These are phyloP conservation scores for Ophioceras dolichostomum DNA, from an alignment of 2,329 filamentous ascomycete species.

Conservation along the genomic window DNA sequence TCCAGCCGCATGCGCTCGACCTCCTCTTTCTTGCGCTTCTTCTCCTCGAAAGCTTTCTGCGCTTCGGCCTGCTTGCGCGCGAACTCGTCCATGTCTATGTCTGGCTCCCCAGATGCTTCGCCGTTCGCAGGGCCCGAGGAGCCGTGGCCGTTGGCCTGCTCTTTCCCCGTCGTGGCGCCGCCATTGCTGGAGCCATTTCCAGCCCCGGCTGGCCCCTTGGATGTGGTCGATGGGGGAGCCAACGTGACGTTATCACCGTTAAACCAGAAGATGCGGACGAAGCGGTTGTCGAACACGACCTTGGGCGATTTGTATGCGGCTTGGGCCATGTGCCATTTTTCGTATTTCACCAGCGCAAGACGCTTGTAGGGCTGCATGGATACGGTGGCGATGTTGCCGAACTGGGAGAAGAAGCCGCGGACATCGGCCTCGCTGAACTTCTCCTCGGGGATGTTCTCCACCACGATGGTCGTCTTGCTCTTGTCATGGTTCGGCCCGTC, in stretches of 20 bases:
- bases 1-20: slow-evolving; percentile 50
- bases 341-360: slow-evolving; percentile 58
- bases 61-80: slow-evolving; percentile 57
- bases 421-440: slow-evolving; percentile 54
- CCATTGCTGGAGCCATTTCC: not conserved
- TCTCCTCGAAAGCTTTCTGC: slow-evolving; percentile 56
- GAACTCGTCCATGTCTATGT: slow-evolving; percentile 60
- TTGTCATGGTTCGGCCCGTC: slow-evolving; percentile 51
- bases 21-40: slow-evolving; percentile 48
- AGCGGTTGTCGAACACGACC: slow-evolving; percentile 73
- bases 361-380: slow-evolving; percentile 54
- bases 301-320: slow-evolving; percentile 66
- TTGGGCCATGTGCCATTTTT: slow-evolving; percentile 52
- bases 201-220: slow-evolving; percentile 13
- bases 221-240: slow-evolving; percentile 12
- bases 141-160: slow-evolving; percentile 1
- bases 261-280: slow-evolving; percentile 76
- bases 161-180: slow-evolving; percentile 1
- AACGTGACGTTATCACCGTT: slow-evolving; percentile 32
- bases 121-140: slow-evolving; percentile 6
- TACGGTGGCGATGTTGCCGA: slow-evolving; percentile 53
- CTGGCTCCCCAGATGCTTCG: slow-evolving; percentile 25
- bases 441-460: slow-evolving; percentile 67
- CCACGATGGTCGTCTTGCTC: slow-evolving; percentile 55
- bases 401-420: slow-evolving; percentile 57